Evolutionary conservation across 2,329 filamentous ascomycete genomes (phyloP), one percentile per base, ranked within the genome.

Genomic region (Paraphaeosphaeria minitans): DNA sequence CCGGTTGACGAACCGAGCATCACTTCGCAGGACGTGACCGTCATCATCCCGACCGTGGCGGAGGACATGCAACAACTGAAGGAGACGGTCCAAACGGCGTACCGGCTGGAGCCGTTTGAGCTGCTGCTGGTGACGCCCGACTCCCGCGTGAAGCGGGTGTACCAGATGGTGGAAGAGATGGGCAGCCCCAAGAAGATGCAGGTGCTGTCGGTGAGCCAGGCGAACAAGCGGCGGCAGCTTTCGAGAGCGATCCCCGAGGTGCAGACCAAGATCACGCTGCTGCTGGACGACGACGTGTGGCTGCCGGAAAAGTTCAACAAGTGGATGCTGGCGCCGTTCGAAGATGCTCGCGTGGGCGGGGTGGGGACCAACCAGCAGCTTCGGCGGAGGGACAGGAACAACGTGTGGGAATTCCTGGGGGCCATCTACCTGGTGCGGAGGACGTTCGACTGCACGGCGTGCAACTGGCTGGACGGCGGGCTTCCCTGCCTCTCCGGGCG

Each of bases 401-500:
- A 86, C 42, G 81, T 91, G 64, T 97, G 89, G 87, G 93, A 93
- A 73, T 97, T 94, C 83, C 84, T 98, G 21, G 93, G 93, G 6
- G 91, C 93, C 22, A 88, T 93, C 53, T 98, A 98, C 77, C 89
- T 98, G 62, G 91, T 97, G 77, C 87, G 94, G 58, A 89, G 94
- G 61, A 98, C 97, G 79, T 98, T 97, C 75, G 94, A 98, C 78
- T 97, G 96, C 74, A 96, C 93, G 49, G 93, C 94, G 33, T 97
- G 93, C 55, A 94, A 96, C 76, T 91, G 94, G 79, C 90, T 97
- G 53, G 94, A 98, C 74, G 94, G 94, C 59, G 94, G 94, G 42
- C 90, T 96, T n/a, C 96, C 94, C 12, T 98, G 94, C 81, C 92
- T 98, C 82, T 97, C 94, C 48, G 94, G 94, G 58, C 89, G 94